Evolutionary conservation across 306 rosid species (phyloP), one percentile per base, ranked within the genome.

Genomic region (Lithocarpus polystachyus): DNA sequence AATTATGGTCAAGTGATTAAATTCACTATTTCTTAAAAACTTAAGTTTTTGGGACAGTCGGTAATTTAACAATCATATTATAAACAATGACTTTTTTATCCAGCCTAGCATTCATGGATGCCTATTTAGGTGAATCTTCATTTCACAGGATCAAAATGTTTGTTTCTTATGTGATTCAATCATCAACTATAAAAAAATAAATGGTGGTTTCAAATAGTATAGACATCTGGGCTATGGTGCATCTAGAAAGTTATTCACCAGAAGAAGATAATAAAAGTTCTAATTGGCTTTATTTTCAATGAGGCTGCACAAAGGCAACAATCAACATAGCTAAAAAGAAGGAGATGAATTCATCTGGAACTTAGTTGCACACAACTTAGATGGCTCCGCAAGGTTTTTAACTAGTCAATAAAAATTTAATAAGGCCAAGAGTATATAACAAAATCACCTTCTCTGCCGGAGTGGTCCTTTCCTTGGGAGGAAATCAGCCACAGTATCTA

Each of bases 401-500:
- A 35, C 15, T 3, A 19, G 51, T 35, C 6, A 12, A 33, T 31
- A 64, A 18, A 48, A 28, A 33, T 24, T 5, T 18, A 45, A 78
- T 60, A 28, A 73, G 76, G 55, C 75, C 71, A 74, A 19, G 33
- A 65, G 64, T 57, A 48, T 72, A 73, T 74, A 22, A 57, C 57
- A 67, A 80, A 75, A 88, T 82, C 67, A 93, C 99, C 99, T 91
- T 87, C 94, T 90, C 77, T 88, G 90, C 56, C 92, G 89, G 48
- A 93, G 78, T 3, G 93, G 93, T 56, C 98, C 98, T 75, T 83
- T 96, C 80, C 96, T 86, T 1, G 97, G 98, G 11, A 93, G 94
- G 88, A 96, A 96, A 57, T 93, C 99, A 20, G 96, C 99, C 43
- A 96, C 98, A 2, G 99, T 96, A 79, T 93, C 99, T 1, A 96